Conservation (phyloP, 306 rosid species). For the Cucurbita moschata region DNA sequence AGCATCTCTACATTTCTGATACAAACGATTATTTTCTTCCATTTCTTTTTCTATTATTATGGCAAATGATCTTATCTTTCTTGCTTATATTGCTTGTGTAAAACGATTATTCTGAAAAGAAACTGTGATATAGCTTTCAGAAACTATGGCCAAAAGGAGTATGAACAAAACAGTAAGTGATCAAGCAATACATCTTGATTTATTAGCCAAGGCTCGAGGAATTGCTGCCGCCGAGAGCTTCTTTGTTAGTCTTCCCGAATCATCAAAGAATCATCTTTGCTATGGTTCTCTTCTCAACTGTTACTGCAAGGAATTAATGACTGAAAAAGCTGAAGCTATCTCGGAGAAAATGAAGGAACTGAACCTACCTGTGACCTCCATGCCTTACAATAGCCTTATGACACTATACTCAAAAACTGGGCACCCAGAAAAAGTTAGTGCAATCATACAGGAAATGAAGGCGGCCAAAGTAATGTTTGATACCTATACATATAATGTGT, state of each 20-base stretch:
- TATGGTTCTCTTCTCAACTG: slow-evolving; percentile 79
- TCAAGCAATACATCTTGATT: slow-evolving; percentile 79
- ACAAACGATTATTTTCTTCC: background rate
- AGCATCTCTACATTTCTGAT: background rate
- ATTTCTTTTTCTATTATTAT: too few species aligned
- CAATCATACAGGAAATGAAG: slow-evolving; percentile 68
- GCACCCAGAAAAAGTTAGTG: slow-evolving; percentile 45
- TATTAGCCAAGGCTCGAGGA: slow-evolving; percentile 59
- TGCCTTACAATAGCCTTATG: slow-evolving; percentile 77
- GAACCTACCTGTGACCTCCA: slow-evolving; percentile 45
- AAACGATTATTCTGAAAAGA: background rate
- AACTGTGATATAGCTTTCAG: slow-evolving; percentile 45
- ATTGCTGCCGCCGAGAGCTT: slow-evolving; percentile 62
- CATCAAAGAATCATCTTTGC: slow-evolving; percentile 61
- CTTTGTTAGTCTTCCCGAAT: slow-evolving; percentile 61
- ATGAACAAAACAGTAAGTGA: slow-evolving; percentile 75
- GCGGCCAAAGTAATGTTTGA: slow-evolving; percentile 39
- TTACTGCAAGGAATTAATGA: slow-evolving; percentile 79
- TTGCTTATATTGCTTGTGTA: background rate
- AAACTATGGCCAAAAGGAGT: slow-evolving; percentile 57
- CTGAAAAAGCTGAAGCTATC: slow-evolving; percentile 73
- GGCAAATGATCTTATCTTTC: too few species aligned
- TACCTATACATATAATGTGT: slow-evolving; percentile 54
- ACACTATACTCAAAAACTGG: slow-evolving; percentile 57
- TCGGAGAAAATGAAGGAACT: slow-evolving; percentile 82